phyloP scores from a whole-genome alignment of 139 green algal genomes.

The Micractinium conductrix region DNA sequence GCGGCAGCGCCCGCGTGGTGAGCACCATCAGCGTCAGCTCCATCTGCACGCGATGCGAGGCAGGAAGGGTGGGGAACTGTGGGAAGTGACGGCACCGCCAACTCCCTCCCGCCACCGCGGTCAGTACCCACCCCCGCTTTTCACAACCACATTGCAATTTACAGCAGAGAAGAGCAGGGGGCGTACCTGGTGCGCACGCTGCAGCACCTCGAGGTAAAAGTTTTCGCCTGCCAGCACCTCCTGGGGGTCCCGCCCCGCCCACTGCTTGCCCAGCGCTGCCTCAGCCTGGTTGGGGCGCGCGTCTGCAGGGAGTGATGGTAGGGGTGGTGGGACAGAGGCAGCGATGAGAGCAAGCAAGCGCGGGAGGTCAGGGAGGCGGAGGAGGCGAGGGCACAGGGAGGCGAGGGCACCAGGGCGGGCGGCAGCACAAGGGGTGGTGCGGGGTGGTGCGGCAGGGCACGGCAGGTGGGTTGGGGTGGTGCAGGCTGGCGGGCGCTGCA shows the following conservation, averaged over 20 bases:
- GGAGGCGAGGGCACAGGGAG: not conserved
- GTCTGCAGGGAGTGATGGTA: not conserved
- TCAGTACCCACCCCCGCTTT: not conserved
- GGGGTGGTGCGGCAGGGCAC: not conserved
- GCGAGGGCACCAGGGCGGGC: not conserved
- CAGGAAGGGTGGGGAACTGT: not conserved
- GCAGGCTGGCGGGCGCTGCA: not conserved
- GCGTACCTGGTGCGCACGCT: too few species aligned
- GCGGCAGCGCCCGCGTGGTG: slow-evolving; percentile 6
- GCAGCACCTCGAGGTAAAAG: slow-evolving; percentile 39
- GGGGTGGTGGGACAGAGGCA: not conserved
- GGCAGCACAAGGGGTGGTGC: not conserved
- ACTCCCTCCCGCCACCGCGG: not conserved
- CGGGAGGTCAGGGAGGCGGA: not conserved
- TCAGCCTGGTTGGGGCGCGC: not conserved
- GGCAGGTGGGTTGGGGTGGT: not conserved
- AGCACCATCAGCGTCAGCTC: slow-evolving; percentile 49
- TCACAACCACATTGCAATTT: too few species aligned
- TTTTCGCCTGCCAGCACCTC: not conserved
- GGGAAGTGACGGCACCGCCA: not conserved
- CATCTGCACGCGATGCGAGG: not conserved
- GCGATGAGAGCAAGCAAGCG: not conserved
- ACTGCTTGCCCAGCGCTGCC: not conserved
- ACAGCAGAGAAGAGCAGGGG: too few species aligned
- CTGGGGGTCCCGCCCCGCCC: slow-evolving; percentile 15